Conservation (phyloP, 306 rosid genomes). For the Gillenia trifoliata region DNA sequence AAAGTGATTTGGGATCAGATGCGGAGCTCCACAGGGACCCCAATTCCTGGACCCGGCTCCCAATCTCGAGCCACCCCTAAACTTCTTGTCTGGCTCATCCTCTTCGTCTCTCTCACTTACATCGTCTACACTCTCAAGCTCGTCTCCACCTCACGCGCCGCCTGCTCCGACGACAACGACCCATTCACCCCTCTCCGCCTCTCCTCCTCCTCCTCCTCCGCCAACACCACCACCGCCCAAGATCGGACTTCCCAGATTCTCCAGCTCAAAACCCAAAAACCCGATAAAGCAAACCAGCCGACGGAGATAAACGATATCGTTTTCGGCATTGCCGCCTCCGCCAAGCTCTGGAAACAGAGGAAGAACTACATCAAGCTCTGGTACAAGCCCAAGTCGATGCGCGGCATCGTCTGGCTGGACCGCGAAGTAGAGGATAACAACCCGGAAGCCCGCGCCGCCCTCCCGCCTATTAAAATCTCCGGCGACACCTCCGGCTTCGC, state of each 20-base stretch:
- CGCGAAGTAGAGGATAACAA: constrained; percentile 22
- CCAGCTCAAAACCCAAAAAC: constrained; percentile 20
- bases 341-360: constrained; percentile 74
- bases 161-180: constrained; percentile 44
- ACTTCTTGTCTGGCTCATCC: constrained; percentile 62
- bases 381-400: constrained; percentile 60
- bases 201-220: constrained; percentile 13
- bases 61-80: constrained; percentile 44
- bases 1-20: constrained; percentile 61
- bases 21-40: constrained; percentile 41
- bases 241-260: constrained; percentile 4
- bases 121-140: constrained; percentile 67
- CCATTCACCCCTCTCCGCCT: constrained; percentile 28
- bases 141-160: constrained; percentile 42
- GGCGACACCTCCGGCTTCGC: constrained; percentile 55
- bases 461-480: constrained; percentile 69
- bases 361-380: constrained; percentile 88
- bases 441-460: constrained; percentile 21
- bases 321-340: constrained; percentile 91
- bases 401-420: constrained; percentile 89
- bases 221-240: neutral
- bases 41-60: constrained; percentile 24
- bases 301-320: constrained; percentile 65
- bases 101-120: constrained; percentile 63
- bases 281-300: neutral